Evolutionary conservation across 768 basidiomycete genomes (phyloP).

Genomic region (Chalciporus piperatus): DNA sequence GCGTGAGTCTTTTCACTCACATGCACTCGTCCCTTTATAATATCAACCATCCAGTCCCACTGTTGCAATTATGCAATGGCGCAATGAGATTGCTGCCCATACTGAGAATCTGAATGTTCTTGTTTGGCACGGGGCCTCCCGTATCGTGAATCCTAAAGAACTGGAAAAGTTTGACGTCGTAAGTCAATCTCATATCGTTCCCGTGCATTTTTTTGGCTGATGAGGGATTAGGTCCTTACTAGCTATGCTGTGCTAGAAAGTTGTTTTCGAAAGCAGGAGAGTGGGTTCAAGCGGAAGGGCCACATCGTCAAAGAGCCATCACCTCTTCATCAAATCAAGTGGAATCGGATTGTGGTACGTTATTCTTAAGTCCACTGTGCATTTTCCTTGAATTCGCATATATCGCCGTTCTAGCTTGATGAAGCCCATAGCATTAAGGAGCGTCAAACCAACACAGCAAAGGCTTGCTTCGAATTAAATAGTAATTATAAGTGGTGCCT

Average conservation of each 20-base stretch:
- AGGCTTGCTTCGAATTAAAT: slow-evolving; percentile 89
- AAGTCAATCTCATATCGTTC: slow-evolving; percentile 22
- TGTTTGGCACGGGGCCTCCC: slow-evolving; percentile 87
- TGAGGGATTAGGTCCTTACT: slow-evolving; percentile 61
- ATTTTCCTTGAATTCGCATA: neutral
- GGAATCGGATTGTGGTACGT: slow-evolving; percentile 77
- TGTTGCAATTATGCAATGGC: slow-evolving; percentile 77
- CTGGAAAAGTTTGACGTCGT: slow-evolving; percentile 88
- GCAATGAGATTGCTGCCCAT: slow-evolving; percentile 86
- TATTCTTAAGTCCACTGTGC: neutral
- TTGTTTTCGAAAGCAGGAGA: slow-evolving; percentile 88
- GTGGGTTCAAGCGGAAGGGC: slow-evolving; percentile 88
- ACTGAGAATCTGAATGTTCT: slow-evolving; percentile 81
- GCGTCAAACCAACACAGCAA: slow-evolving; percentile 89
- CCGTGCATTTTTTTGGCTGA: slow-evolving; percentile 2
- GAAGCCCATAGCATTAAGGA: slow-evolving; percentile 99
- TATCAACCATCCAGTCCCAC: slow-evolving; percentile 35
- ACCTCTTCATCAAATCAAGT: slow-evolving; percentile 77
- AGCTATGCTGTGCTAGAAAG: slow-evolving; percentile 90
- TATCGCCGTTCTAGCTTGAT: slow-evolving; percentile 57
- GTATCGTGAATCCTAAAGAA: slow-evolving; percentile 63
- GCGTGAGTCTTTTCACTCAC: slow-evolving; percentile 54
- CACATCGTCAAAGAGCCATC: slow-evolving; percentile 83
- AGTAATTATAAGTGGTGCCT: slow-evolving; percentile 90
- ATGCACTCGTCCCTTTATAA: neutral